These are phyloP conservation scores for Syzygium syzygioides DNA, from an alignment of 441 rosid species.

Conservation along the genomic window DNA sequence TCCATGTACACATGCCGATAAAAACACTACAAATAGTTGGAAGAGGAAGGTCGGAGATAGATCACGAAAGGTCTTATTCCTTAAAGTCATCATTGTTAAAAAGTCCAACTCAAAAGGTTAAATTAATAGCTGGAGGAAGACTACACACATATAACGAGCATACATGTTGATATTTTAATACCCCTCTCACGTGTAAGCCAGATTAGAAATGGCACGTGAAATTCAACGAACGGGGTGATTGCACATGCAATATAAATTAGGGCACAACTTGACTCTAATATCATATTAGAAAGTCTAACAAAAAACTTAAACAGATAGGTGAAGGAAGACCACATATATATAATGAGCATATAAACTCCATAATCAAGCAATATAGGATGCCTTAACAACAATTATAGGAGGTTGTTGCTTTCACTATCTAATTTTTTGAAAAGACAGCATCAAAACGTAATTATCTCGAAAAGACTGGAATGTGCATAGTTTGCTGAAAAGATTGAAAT, in stretches of 20 bases:
- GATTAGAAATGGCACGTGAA: background rate
- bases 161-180: background rate
- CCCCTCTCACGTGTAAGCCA: background rate
- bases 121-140: background rate
- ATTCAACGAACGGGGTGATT: background rate
- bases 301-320: background rate
- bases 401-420: background rate
- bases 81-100: background rate
- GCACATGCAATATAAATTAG: background rate
- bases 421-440: background rate
- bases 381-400: background rate
- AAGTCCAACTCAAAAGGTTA: background rate
- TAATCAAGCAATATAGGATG: background rate
- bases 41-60: background rate
- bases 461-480: background rate
- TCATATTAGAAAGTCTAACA: background rate
- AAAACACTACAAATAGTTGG: background rate
- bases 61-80: background rate
- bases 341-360: background rate
- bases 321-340: rapidly evolving
- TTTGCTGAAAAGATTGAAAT: background rate
- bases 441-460: background rate
- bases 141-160: background rate
- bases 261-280: background rate
- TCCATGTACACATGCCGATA: background rate